Conservation (phyloP, 2,329 filamentous ascomycete species). For the Hypoxylon sp. region DNA sequence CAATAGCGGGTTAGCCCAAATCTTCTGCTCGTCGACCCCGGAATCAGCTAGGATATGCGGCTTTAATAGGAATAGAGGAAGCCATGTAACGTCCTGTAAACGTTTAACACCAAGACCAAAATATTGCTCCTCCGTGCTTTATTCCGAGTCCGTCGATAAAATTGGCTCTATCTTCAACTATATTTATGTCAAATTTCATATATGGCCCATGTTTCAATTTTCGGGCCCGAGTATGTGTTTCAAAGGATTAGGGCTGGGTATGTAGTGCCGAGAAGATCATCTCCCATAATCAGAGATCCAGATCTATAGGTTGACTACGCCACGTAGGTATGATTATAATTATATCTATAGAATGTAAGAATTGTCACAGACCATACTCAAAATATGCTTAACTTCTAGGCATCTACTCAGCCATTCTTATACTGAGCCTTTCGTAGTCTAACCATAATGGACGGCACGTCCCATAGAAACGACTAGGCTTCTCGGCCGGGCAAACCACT, state of each 20-base stretch:
- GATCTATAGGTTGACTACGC: slow-evolving; percentile 31
- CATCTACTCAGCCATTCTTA: slow-evolving; percentile 6
- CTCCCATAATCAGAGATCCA: slow-evolving; percentile 8
- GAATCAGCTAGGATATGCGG: slow-evolving; percentile 21
- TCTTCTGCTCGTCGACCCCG: slow-evolving; percentile 19
- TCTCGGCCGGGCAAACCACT: slow-evolving; percentile 14
- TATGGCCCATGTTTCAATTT: slow-evolving; percentile 21
- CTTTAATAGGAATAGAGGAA: slow-evolving; percentile 19
- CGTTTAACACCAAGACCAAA: slow-evolving; percentile 4
- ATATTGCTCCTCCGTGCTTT: not conserved
- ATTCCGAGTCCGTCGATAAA: slow-evolving; percentile 17
- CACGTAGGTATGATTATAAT: slow-evolving; percentile 17
- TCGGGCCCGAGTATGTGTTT: slow-evolving; percentile 39
- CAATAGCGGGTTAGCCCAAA: slow-evolving; percentile 8
- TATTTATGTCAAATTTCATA: slow-evolving; percentile 26
- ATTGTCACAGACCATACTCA: slow-evolving; percentile 13
- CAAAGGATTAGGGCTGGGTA: slow-evolving; percentile 26
- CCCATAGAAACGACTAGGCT: slow-evolving; percentile 12
- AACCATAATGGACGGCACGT: slow-evolving; percentile 20
- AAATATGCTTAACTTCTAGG: slow-evolving; percentile 17
- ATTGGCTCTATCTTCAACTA: slow-evolving; percentile 25
- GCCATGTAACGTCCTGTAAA: slow-evolving; percentile 26
- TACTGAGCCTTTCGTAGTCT: slow-evolving; percentile 2
- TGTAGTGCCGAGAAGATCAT: slow-evolving; percentile 27
- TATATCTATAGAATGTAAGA: slow-evolving; percentile 34